Conservation (phyloP, 164 flowering plant genomes). For the Stephania japonica region DNA sequence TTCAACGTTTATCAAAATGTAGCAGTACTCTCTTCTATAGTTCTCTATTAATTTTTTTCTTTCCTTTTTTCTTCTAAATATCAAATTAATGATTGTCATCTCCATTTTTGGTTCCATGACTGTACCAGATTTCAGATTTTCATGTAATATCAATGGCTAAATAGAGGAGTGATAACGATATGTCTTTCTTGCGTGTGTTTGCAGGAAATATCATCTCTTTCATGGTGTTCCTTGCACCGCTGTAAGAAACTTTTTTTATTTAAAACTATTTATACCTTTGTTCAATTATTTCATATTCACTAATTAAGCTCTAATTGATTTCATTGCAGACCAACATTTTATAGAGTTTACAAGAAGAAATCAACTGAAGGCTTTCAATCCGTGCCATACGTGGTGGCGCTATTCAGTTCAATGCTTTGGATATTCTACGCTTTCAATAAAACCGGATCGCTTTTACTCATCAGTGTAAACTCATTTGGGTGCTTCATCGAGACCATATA, state of each 20-base stretch:
- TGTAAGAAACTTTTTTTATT: conserved; percentile 32
- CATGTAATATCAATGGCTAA: no score
- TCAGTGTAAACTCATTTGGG: conserved; percentile 51
- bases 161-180: not conserved
- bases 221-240: conserved; percentile 47
- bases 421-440: conserved; percentile 48
- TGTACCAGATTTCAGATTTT: no score
- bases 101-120: not conserved
- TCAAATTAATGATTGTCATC: not conserved
- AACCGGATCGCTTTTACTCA: conserved; percentile 27
- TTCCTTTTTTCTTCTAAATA: not conserved
- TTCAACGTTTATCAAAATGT: no score
- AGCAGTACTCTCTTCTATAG: not conserved
- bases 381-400: conserved; percentile 40
- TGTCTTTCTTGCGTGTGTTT: not conserved
- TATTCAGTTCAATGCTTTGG: conserved; percentile 60
- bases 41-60: no score
- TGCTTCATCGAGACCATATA: conserved; percentile 36
- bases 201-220: conserved; percentile 44
- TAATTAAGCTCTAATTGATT: not conserved
- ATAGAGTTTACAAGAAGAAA: conserved; percentile 41
- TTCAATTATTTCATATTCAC: not conserved
- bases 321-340: conserved; percentile 50
- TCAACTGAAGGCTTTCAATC: conserved; percentile 56
- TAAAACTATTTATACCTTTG: not conserved